Evolutionary conservation across 1,284 basidiomycete genomes (phyloP).

Genomic region (Agroathelia rolfsii): DNA sequence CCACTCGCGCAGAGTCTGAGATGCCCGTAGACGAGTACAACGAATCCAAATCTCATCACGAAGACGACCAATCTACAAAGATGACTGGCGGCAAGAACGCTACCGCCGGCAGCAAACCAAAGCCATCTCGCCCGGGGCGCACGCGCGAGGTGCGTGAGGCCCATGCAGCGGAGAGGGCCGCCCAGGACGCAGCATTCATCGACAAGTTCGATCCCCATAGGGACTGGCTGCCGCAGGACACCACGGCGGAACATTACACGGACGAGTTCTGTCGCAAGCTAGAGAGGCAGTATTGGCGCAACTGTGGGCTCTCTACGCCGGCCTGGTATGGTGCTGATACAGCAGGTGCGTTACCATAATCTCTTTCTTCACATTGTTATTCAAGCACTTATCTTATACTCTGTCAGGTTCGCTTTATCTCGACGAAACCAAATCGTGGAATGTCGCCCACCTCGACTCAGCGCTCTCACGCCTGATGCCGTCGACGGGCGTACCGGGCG

Average conservation of each 20-base stretch:
- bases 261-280: slow-evolving; percentile 79
- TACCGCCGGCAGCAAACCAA: too few species aligned
- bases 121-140: slow-evolving; percentile 32
- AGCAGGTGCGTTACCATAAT: slow-evolving; percentile 43
- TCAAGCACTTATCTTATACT: too few species aligned
- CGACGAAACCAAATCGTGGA: slow-evolving; percentile 78
- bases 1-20: slow-evolving; percentile 1
- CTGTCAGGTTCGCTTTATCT: slow-evolving; percentile 75
- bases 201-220: slow-evolving; percentile 57
- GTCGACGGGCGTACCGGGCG: slow-evolving; percentile 76
- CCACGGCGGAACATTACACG: slow-evolving; percentile 67
- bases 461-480: slow-evolving; percentile 78
- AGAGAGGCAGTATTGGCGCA: slow-evolving; percentile 90
- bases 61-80: too few species aligned
- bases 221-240: slow-evolving; percentile 74
- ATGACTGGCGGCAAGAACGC: too few species aligned
- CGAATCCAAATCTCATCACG: slow-evolving; percentile 95
- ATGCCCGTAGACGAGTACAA: too few species aligned
- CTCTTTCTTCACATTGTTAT: neutral
- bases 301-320: slow-evolving; percentile 77
- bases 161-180: slow-evolving; percentile 38
- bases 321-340: slow-evolving; percentile 97
- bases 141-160: slow-evolving; percentile 45
- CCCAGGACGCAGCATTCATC: slow-evolving; percentile 56
- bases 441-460: slow-evolving; percentile 86